Evolutionary conservation across 2,329 filamentous ascomycete species (phyloP).

Genomic region (Penicillium sp.): DNA sequence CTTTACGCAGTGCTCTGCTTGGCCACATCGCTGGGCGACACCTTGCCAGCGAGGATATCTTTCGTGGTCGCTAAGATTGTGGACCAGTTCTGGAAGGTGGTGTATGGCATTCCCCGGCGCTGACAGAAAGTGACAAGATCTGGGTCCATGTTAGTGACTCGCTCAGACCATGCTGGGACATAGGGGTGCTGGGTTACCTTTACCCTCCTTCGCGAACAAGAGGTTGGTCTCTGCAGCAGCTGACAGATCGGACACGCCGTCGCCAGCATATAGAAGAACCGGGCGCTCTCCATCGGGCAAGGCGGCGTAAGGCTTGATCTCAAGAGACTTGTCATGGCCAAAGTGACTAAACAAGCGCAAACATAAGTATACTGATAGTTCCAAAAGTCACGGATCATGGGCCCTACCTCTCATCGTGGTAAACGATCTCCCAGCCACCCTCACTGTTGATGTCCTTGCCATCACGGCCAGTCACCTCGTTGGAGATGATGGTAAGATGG

Average conservation of each 20-base stretch:
- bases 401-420: slow-evolving; percentile 76
- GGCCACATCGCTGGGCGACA: slow-evolving; percentile 70
- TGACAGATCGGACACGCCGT: slow-evolving; percentile 89
- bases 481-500: slow-evolving; percentile 86
- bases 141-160: slow-evolving; percentile 36
- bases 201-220: slow-evolving; percentile 88
- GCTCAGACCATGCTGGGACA: not conserved
- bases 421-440: slow-evolving; percentile 84
- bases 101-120: slow-evolving; percentile 80
- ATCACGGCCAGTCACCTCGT: slow-evolving; percentile 67
- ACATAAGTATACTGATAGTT: not conserved
- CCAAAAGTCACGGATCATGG: not conserved
- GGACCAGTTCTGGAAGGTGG: slow-evolving; percentile 81
- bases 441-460: slow-evolving; percentile 76
- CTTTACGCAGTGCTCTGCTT: slow-evolving; percentile 7
- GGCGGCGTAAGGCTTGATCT: slow-evolving; percentile 77
- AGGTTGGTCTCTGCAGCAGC: slow-evolving; percentile 91
- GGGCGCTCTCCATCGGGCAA: slow-evolving; percentile 70
- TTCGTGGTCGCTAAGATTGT: slow-evolving; percentile 75
- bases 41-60: slow-evolving; percentile 73
- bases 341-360: slow-evolving; percentile 60
- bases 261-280: slow-evolving; percentile 89
- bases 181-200: slow-evolving; percentile 55
- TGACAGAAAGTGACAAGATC: slow-evolving; percentile 88
- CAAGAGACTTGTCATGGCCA: slow-evolving; percentile 95